Base-by-base conservation (phyloP, 2,329 filamentous ascomycete species). In the Sphaerulina vaccinii region DNA sequence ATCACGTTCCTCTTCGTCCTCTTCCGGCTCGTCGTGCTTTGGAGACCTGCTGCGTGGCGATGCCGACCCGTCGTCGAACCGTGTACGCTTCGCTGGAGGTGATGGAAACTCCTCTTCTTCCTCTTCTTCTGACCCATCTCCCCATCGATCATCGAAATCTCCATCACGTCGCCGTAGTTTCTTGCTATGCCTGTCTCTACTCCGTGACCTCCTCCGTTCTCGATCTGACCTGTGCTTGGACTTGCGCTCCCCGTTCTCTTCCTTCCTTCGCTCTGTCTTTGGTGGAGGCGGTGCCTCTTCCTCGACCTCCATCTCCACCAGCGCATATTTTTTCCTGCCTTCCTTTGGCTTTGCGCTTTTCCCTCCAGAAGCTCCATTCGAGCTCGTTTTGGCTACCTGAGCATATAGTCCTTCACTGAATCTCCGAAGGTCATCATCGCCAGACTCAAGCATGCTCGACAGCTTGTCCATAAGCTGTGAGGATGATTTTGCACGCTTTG, bases 111-210 rank as follows among this genome's bases (percentile, higher is more conserved):
- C 74, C 43, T 78, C 77, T 18, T 78, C 76, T 13, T 71, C 75
- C 9, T 73, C 75, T 3, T 75, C 75, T 0, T 69, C 67, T n/a
- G n/a, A n/a, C 21, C 88, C 87, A 62, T 93, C 88, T 1, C 84
- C 89, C 89, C 90, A 95, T 48, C 87, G 77, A 64, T 90, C 86
- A 41, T 90, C 86, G 58, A 86, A 85, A 57, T 87, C 81, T 24
- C 72, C 76, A 29, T 77, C 75, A 54, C 75, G 71, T 52, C 72
- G 72, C 49, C 81, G 72, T 40, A 79, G 67, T 55, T 79, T 80
- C 65, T 76, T 80, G 13, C 74, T 71, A 21, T 72, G 71, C 52
- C 72, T 70, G 16, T 69, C 68, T 36, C 65, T 57, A 49, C 67
- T 69, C 24, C 59, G 55, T 39, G 65, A 66, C 38, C 64, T 54